A percentile compares a stretch with the other conserved stretches of the same genome.
These are phyloP conservation scores for Lentinus tigrinus DNA, from an alignment of 768 basidiomycete species.

Conservation along the genomic window DNA sequence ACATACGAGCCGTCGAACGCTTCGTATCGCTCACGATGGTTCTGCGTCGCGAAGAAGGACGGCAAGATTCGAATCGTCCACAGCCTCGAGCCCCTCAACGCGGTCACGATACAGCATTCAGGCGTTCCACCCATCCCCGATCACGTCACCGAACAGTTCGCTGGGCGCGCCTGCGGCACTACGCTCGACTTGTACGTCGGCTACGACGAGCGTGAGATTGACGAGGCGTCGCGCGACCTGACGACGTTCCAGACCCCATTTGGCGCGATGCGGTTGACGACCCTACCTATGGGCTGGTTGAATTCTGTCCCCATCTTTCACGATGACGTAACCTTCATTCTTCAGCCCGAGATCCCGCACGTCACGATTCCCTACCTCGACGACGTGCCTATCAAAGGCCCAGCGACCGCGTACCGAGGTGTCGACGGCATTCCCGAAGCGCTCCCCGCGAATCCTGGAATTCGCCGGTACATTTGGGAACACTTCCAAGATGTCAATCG, in stretches of 20 bases:
- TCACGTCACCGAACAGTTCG: constrained; percentile 19
- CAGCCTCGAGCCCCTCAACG: constrained; percentile 11
- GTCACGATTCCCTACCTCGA: constrained; percentile 18
- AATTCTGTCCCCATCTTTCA: constrained; percentile 20
- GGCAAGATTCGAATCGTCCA: constrained; percentile 5
- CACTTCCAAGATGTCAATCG: constrained; percentile 35
- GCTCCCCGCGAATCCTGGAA: constrained; percentile 27
- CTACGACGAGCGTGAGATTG: constrained; percentile 12
- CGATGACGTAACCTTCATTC: constrained; percentile 11
- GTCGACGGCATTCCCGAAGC: constrained; percentile 17
- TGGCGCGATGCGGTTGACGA: constrained; percentile 8
- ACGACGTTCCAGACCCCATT: constrained; percentile 15
- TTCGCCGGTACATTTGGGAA: constrained; percentile 37
- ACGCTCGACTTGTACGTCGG: constrained; percentile 9
- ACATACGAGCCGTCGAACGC: constrained; percentile 28
- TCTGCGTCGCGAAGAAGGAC: constrained; percentile 24
- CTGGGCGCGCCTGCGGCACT: constrained; percentile 15
- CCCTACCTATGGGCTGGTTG: constrained; percentile 20
- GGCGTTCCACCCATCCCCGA: constrained; percentile 5
- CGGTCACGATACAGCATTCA: constrained; percentile 9
- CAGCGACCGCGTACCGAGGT: constrained; percentile 6
- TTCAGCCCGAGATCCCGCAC: constrained; percentile 16
- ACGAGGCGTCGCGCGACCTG: constrained; percentile 5
- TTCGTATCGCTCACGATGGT: constrained; percentile 24
- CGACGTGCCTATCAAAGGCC: constrained; percentile 19